Conservation (phyloP, 257 asterid genomes). For the Sherardia arvensis region DNA sequence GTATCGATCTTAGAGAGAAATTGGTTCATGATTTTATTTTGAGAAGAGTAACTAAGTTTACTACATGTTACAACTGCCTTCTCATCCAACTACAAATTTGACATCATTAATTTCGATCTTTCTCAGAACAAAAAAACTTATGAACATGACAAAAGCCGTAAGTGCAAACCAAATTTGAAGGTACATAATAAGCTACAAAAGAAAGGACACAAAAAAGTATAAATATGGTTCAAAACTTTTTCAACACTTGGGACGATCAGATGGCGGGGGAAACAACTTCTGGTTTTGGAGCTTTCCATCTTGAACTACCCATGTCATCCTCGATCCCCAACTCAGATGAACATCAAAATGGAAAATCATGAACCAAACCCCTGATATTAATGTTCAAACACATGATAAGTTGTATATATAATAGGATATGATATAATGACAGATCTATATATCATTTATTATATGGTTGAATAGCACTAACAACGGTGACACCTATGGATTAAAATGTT, state of each 20-base stretch:
- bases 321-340: conserved; percentile 71
- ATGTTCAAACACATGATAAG: background rate
- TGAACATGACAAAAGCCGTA: background rate
- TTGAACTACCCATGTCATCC: conserved; percentile 72
- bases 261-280: conserved; percentile 59
- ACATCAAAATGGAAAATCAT: conserved; percentile 65
- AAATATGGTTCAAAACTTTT: background rate
- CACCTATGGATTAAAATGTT: too few species aligned
- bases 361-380: conserved; percentile 45
- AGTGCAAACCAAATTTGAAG: background rate
- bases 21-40: too few species aligned
- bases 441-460: too few species aligned
- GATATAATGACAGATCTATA: too few species aligned
- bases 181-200: conserved; percentile 5
- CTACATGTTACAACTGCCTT: too few species aligned
- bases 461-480: too few species aligned
- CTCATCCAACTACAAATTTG: background rate
- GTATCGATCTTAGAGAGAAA: too few species aligned
- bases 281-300: conserved; percentile 60
- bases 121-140: background rate
- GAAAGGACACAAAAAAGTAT: background rate
- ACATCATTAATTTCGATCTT: too few species aligned
- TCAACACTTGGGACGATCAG: conserved; percentile 65
- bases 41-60: too few species aligned
- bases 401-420: too few species aligned